Evolutionary conservation across 192 early-diverging fungal species (phyloP).

Genomic region (Coemansia reversa): DNA sequence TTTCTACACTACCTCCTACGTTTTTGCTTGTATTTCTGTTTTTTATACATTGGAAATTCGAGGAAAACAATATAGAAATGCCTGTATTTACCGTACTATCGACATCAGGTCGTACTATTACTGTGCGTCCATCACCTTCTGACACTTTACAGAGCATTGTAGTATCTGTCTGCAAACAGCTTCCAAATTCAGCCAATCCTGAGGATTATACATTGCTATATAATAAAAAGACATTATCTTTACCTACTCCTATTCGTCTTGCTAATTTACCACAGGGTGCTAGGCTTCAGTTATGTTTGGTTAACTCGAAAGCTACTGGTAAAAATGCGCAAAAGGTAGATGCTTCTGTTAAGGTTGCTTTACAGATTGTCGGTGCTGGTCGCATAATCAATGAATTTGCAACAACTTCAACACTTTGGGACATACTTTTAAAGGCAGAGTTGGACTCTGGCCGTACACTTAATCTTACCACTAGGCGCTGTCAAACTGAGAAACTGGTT

Average conservation of each 20-base stretch:
- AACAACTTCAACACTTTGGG: slow-evolving; percentile 66
- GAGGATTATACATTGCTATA: slow-evolving; percentile 65
- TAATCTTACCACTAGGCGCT: slow-evolving; percentile 27
- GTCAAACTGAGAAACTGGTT: neutral
- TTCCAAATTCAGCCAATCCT: slow-evolving; percentile 50
- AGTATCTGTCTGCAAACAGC: slow-evolving; percentile 59
- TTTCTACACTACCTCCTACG: no score
- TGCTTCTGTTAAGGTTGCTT: slow-evolving; percentile 60
- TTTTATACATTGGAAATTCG: no score
- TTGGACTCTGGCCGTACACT: slow-evolving; percentile 15
- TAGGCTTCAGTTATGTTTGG: slow-evolving; percentile 60
- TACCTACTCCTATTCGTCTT: slow-evolving; percentile 73
- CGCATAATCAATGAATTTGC: slow-evolving; percentile 66
- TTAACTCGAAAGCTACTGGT: neutral
- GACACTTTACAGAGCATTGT: slow-evolving; percentile 72
- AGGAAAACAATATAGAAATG: slow-evolving; percentile 33
- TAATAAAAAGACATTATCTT: slow-evolving; percentile 66
- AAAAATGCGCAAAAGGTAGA: slow-evolving; percentile 2
- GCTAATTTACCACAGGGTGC: slow-evolving; percentile 80
- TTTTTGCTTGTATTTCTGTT: no score
- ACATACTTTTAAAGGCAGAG: slow-evolving; percentile 26
- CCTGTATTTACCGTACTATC: slow-evolving; percentile 61
- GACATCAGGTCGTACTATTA: slow-evolving; percentile 35
- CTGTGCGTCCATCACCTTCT: slow-evolving; percentile 71
- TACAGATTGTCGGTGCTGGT: slow-evolving; percentile 71